Evolutionary conservation across 2,329 filamentous ascomycete species (phyloP).

Genomic region (Talaromyces pinophilus): DNA sequence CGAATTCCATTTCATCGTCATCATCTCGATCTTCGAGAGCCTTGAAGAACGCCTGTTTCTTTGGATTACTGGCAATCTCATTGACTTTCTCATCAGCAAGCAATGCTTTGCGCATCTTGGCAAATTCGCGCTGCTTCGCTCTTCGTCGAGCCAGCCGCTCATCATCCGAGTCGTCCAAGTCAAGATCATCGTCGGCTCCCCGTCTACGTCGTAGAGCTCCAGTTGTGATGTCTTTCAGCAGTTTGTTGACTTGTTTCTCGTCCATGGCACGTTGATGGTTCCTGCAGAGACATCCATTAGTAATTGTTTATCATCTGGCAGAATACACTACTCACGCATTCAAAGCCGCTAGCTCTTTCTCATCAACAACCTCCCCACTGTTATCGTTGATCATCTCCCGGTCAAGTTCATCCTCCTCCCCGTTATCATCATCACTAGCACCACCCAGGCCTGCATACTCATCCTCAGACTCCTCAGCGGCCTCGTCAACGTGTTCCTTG

Average conservation of each 20-base stretch:
- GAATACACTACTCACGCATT: constrained; percentile 70
- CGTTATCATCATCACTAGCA: constrained; percentile 80
- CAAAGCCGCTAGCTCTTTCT: constrained; percentile 78
- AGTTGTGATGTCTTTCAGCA: constrained; percentile 90
- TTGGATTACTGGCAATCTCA: constrained; percentile 85
- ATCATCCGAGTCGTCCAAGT: constrained; percentile 89
- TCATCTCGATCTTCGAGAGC: constrained; percentile 81
- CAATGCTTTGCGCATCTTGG: constrained; percentile 85
- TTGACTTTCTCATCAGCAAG: constrained; percentile 86
- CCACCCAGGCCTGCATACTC: constrained; percentile 95
- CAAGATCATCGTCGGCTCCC: constrained; percentile 70
- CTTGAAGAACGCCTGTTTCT: constrained; percentile 84
- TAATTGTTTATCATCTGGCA: constrained; percentile 4
- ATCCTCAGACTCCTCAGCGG: constrained; percentile 96
- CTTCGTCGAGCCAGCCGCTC: constrained; percentile 71
- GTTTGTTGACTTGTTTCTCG: constrained; percentile 83
- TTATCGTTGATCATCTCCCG: constrained; percentile 90
- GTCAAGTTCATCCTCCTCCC: constrained; percentile 72
- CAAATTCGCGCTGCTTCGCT: constrained; percentile 83
- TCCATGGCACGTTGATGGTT: constrained; percentile 78
- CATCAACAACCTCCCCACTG: constrained; percentile 73
- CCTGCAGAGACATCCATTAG: constrained; percentile 48
- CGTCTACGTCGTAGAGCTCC: constrained; percentile 83
- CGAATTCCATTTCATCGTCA: constrained; percentile 71
- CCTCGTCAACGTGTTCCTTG: constrained; percentile 83